A percentile compares a stretch with the other conserved stretches of the same genome.
Conservation (phyloP, 148 eudicot species). For the Diospyros kaki region DNA sequence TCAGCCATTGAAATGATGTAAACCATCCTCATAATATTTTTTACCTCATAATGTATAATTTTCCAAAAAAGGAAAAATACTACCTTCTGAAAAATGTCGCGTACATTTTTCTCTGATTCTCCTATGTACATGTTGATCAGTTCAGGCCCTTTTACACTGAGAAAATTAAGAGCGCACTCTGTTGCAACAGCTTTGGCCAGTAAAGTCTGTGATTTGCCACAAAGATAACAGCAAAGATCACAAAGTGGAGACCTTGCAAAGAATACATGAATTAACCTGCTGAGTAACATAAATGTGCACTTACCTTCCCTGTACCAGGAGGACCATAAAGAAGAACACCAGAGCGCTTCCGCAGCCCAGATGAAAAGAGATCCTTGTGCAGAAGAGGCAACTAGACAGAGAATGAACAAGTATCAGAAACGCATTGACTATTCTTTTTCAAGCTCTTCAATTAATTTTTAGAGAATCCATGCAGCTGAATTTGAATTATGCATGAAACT, state of each 20-base stretch:
- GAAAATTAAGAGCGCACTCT: constrained; percentile 91
- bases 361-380: constrained; percentile 94
- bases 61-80: constrained; percentile 7
- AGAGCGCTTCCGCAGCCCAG: constrained; percentile 96
- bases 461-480: not conserved
- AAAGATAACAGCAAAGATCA: constrained; percentile 17
- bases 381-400: constrained; percentile 75
- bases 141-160: constrained; percentile 98
- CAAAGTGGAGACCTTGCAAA: constrained; percentile 5
- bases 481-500: not conserved
- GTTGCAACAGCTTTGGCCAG: constrained; percentile 99
- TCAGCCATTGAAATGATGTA: not conserved
- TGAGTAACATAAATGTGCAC: constrained; percentile 12
- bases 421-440: not conserved
- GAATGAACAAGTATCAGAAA: not conserved
- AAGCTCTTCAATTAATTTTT: not conserved
- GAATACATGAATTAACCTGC: not conserved
- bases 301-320: constrained; percentile 97
- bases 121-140: constrained; percentile 99
- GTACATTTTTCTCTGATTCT: constrained; percentile 92
- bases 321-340: constrained; percentile 99
- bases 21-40: constrained; percentile 3
- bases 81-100: constrained; percentile 97
- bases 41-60: not conserved
- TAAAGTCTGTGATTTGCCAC: constrained; percentile 58